phyloP scores from a whole-genome alignment of 129 eudicot genomes.

The Calendula officinalis region DNA sequence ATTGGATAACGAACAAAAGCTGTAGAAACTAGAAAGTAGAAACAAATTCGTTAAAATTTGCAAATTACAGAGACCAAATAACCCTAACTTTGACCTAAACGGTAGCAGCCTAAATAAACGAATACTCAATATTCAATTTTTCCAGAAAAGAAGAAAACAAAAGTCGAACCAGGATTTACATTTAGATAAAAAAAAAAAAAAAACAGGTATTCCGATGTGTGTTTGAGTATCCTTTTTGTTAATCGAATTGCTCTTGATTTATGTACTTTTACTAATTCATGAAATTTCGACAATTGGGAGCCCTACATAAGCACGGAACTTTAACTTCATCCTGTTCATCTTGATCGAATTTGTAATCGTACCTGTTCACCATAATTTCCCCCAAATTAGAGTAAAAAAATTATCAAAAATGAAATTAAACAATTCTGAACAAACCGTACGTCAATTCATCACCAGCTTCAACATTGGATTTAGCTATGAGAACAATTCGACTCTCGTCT shows the following conservation, averaged over 20 bases:
- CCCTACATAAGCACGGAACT: constrained; percentile 79
- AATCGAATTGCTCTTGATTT: not conserved
- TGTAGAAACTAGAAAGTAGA: too few relatives aligned
- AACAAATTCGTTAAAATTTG: too few relatives aligned
- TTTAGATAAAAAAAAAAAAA: not conserved
- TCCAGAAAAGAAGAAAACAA: not conserved
- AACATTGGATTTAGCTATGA: constrained; percentile 74
- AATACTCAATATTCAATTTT: not conserved
- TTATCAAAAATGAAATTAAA: not conserved
- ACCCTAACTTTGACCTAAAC: too few relatives aligned
- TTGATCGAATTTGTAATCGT: constrained; percentile 79
- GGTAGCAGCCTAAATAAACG: not conserved
- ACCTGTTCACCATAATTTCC: constrained; percentile 44
- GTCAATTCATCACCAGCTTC: constrained; percentile 87
- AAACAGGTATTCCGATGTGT: constrained; percentile 2
- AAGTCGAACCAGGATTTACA: constrained; percentile 15
- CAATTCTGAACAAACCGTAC: constrained; percentile 38
- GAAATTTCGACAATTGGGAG: constrained; percentile 76
- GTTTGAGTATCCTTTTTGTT: constrained; percentile 6
- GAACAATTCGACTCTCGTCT: constrained; percentile 78
- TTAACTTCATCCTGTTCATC: constrained; percentile 75
- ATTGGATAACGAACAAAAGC: too few relatives aligned
- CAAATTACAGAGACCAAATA: too few relatives aligned
- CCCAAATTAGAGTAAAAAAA: not conserved
- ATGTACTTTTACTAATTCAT: constrained; percentile 54